These are phyloP conservation scores for Neurospora sp. DNA, from an alignment of 495 filamentous ascomycete genomes.

Conservation along the genomic window DNA sequence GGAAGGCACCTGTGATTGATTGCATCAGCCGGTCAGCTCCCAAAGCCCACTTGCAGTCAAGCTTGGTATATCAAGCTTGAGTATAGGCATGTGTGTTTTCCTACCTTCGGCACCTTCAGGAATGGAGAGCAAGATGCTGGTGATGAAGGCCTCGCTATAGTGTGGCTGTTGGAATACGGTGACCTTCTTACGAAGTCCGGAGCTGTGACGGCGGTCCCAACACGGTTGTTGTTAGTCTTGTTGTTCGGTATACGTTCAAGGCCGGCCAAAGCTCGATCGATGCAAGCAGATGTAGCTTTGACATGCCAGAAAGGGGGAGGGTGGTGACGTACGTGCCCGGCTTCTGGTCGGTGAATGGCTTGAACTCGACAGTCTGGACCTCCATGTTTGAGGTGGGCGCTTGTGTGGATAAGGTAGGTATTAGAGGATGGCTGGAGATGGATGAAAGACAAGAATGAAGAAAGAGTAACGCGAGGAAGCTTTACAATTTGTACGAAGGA, in stretches of 20 bases:
- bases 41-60: neutral
- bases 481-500: neutral
- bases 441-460: neutral
- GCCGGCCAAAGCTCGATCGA: neutral
- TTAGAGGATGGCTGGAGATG: neutral
- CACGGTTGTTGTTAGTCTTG: neutral
- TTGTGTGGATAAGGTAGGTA: neutral
- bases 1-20: conserved; percentile 50
- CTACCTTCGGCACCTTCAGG: conserved; percentile 73
- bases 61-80: neutral
- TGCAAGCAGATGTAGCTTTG: neutral
- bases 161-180: conserved; percentile 90
- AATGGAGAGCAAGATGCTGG: conserved; percentile 89
- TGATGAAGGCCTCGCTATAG: conserved; percentile 92
- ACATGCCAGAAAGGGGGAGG: neutral
- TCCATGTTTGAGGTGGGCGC: conserved; percentile 41
- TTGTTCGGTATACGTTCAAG: neutral
- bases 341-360: conserved; percentile 89
- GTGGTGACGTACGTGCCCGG: conserved; percentile 82
- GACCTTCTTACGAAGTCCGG: conserved; percentile 97
- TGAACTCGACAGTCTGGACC: conserved; percentile 63
- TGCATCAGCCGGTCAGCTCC: neutral
- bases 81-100: neutral
- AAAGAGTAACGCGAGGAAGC: neutral
- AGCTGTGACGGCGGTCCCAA: conserved; percentile 41